These are phyloP conservation scores for Francoa sonchifolia DNA, from an alignment of 441 rosid species.

Conservation along the genomic window DNA sequence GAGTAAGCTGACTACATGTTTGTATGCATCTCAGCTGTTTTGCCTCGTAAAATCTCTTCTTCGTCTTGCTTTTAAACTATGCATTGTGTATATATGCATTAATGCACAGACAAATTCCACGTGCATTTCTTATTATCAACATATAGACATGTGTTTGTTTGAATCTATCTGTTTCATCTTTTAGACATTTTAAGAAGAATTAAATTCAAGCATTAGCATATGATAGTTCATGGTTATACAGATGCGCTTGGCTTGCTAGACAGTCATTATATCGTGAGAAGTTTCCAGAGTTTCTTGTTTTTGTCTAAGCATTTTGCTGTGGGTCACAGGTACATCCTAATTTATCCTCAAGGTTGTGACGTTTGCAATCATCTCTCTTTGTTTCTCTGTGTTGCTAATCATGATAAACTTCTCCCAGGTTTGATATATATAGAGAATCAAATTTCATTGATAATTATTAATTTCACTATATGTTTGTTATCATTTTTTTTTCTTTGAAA, in stretches of 20 bases:
- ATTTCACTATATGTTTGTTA: conserved; percentile 9
- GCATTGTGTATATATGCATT: too few species aligned
- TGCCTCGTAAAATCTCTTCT: too few species aligned
- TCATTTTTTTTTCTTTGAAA: conserved; percentile 11
- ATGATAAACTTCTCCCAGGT: conserved; percentile 99
- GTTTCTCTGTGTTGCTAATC: conserved; percentile 91
- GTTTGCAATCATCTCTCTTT: conserved; percentile 93
- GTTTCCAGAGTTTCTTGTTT: neutral
- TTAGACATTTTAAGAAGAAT: too few species aligned
- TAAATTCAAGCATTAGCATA: too few species aligned
- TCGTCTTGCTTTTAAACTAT: too few species aligned
- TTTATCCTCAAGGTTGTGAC: conserved; percentile 97
- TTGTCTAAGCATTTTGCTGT: conserved; percentile 6
- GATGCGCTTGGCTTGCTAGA: neutral
- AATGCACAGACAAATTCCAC: too few species aligned
- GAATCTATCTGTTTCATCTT: too few species aligned
- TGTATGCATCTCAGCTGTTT: too few species aligned
- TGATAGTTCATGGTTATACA: too few species aligned
- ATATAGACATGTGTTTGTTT: too few species aligned
- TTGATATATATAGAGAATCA: conserved; percentile 7
- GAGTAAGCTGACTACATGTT: too few species aligned
- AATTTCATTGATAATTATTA: neutral
- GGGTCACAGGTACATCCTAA: conserved; percentile 77
- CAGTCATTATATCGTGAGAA: neutral
- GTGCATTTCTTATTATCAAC: too few species aligned